Conservation (phyloP, 192 early-diverging fungal genomes). For the Mortierella claussenii region DNA sequence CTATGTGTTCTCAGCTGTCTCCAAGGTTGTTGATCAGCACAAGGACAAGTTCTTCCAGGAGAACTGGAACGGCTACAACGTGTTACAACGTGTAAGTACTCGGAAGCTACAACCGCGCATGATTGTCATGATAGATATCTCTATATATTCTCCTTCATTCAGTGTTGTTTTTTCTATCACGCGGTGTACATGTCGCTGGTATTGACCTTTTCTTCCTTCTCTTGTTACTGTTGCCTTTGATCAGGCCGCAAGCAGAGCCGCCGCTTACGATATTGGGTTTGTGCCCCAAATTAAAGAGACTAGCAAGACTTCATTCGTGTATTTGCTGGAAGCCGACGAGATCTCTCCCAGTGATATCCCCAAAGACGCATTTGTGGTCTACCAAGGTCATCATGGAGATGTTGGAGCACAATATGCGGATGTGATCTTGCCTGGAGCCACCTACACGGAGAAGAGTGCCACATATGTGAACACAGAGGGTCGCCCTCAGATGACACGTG, state of each 20-base stretch:
- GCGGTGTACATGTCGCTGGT: no score
- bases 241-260: conserved; percentile 88
- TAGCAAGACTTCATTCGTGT: conserved; percentile 76
- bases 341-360: conserved; percentile 79
- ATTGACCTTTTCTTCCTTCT: no score
- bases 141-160: no score
- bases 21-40: conserved; percentile 75
- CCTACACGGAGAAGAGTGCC: conserved; percentile 96
- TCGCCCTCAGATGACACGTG: conserved; percentile 92
- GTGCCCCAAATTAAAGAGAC: conserved; percentile 64
- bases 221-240: no score
- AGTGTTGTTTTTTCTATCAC: no score
- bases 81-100: conserved; percentile 88
- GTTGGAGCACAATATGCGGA: conserved; percentile 93
- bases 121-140: no score
- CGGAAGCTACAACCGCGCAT: no score
- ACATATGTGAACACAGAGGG: conserved; percentile 99
- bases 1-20: conserved; percentile 76
- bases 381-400: conserved; percentile 99
- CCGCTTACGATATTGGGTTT: conserved; percentile 93
- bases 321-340: conserved; percentile 95
- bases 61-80: conserved; percentile 90
- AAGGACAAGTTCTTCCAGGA: conserved; percentile 75
- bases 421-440: conserved; percentile 94
- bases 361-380: conserved; percentile 94